Evolutionary conservation across 768 basidiomycete genomes (phyloP).

Genomic region (Lenzites betulinus): DNA sequence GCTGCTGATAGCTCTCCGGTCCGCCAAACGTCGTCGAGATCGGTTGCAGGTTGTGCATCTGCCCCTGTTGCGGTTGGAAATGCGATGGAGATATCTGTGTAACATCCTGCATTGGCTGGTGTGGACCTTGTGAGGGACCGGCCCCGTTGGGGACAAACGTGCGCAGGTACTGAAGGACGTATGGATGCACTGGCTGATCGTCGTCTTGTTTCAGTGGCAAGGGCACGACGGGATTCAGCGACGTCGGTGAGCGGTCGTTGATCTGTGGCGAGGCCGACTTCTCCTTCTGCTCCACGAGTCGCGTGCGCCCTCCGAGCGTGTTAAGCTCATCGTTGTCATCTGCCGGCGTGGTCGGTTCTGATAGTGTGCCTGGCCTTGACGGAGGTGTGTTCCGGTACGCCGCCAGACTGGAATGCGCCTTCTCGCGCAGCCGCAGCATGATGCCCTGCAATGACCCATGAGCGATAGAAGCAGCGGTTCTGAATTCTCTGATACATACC

Average conservation of each 20-base stretch:
- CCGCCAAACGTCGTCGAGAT: slow-evolving; percentile 20
- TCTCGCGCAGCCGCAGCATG: slow-evolving; percentile 55
- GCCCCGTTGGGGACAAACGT: slow-evolving; percentile 48
- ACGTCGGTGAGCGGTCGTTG: slow-evolving; percentile 67
- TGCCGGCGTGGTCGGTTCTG: slow-evolving; percentile 48
- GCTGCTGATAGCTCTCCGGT: slow-evolving; percentile 2
- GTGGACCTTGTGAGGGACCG: slow-evolving; percentile 14
- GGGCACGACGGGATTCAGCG: slow-evolving; percentile 72
- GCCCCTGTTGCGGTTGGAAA: slow-evolving; percentile 25
- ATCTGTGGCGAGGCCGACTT: slow-evolving; percentile 33
- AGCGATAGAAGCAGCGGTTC: not conserved
- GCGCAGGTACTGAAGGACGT: slow-evolving; percentile 67
- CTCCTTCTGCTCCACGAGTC: slow-evolving; percentile 55
- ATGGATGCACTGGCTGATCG: slow-evolving; percentile 56
- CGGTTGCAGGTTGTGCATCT: slow-evolving; percentile 19
- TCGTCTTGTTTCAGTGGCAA: slow-evolving; percentile 57
- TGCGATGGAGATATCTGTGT: slow-evolving; percentile 22
- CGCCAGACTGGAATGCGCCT: slow-evolving; percentile 43
- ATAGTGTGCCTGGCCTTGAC: slow-evolving; percentile 35
- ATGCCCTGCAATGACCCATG: slow-evolving; percentile 47
- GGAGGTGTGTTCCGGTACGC: slow-evolving; percentile 39
- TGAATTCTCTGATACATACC: slow-evolving; percentile 38
- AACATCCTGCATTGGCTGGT: slow-evolving; percentile 32
- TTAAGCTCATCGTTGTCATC: slow-evolving; percentile 62
- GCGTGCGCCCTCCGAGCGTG: slow-evolving; percentile 62